Evolutionary conservation across 2,329 filamentous ascomycete genomes (phyloP).

Genomic region (Tolypocladium paradoxum): DNA sequence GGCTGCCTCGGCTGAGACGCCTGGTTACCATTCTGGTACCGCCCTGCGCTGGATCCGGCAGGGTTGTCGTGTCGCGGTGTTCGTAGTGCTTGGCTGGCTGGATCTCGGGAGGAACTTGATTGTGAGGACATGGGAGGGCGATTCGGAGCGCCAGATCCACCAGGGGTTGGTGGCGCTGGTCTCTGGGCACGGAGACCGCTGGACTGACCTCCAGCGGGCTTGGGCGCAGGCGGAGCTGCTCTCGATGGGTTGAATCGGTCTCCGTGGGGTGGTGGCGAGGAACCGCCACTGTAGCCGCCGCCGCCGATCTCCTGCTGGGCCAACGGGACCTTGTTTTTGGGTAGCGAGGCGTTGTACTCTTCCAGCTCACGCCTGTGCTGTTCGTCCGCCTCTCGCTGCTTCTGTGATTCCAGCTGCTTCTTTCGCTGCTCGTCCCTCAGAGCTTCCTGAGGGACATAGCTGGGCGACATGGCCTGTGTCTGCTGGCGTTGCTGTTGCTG

Average conservation of each 20-base stretch:
- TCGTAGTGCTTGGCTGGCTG: conserved; percentile 29
- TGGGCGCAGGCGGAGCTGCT: conserved; percentile 72
- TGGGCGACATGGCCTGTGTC: conserved; percentile 45
- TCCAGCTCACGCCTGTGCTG: conserved; percentile 66
- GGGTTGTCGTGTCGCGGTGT: conserved; percentile 36
- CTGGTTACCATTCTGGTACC: conserved; percentile 45
- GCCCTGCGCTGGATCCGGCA: conserved; percentile 39
- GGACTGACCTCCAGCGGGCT: conserved; percentile 43
- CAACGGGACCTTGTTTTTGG: conserved; percentile 66
- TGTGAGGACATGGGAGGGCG: conserved; percentile 40
- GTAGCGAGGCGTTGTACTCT: conserved; percentile 81
- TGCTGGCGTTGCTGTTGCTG: conserved; percentile 47
- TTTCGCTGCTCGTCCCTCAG: conserved; percentile 48
- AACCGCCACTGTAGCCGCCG: conserved; percentile 47
- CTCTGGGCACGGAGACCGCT: conserved; percentile 59
- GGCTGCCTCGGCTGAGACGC: conserved; percentile 37
- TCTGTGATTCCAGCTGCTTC: conserved; percentile 50
- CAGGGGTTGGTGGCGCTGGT: conserved; percentile 64
- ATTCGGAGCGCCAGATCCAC: conserved; percentile 23
- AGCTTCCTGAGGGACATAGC: conserved; percentile 40
- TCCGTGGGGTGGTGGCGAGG: conserved; percentile 26
- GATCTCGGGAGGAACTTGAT: conserved; percentile 35
- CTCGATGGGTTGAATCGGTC: conserved; percentile 78
- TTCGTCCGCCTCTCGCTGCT: conserved; percentile 48
- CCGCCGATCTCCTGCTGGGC: conserved; percentile 86